phyloP scores from a whole-genome alignment of 345 rosid species.

The Eutrema heterophyllum region DNA sequence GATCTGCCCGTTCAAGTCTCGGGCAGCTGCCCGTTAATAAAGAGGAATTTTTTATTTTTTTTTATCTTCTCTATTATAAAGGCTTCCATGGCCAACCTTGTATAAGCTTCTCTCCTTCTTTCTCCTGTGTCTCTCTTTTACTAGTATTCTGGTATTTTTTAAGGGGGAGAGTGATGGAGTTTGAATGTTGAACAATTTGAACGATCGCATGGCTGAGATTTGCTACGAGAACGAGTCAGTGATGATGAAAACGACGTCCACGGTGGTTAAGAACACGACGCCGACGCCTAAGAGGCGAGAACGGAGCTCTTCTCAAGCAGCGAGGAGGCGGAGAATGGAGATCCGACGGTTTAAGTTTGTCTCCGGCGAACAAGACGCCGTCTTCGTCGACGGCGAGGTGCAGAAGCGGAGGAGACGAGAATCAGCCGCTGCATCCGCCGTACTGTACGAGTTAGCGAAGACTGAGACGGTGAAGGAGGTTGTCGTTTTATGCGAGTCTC shows the following conservation, averaged over 20 bases:
- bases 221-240: slow-evolving; percentile 36
- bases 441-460: background rate
- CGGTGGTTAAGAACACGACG: slow-evolving; percentile 40
- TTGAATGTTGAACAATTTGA: background rate
- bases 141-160: background rate
- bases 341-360: slow-evolving; percentile 53
- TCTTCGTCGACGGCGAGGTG: background rate
- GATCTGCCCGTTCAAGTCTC: slow-evolving; percentile 18
- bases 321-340: slow-evolving; percentile 76
- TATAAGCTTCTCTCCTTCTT: slow-evolving; percentile 22
- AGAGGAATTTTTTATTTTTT: background rate
- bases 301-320: slow-evolving; percentile 41
- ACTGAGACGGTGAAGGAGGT: slow-evolving; percentile 15
- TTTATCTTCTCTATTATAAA: slow-evolving; percentile 12
- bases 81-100: slow-evolving; percentile 25
- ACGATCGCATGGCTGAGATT: slow-evolving; percentile 56
- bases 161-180: slow-evolving; percentile 25
- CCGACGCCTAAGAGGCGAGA: slow-evolving; percentile 27
- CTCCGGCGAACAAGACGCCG: slow-evolving; percentile 24
- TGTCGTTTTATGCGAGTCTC: slow-evolving; percentile 24
- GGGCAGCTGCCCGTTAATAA: slow-evolving; percentile 29
- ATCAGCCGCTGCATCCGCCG: slow-evolving; percentile 12
- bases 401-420: slow-evolving; percentile 43
- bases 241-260: slow-evolving; percentile 14
- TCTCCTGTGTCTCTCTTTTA: background rate